Evolutionary conservation across 2,329 filamentous ascomycete genomes (phyloP).

Genomic region (Talaromyces piceae): DNA sequence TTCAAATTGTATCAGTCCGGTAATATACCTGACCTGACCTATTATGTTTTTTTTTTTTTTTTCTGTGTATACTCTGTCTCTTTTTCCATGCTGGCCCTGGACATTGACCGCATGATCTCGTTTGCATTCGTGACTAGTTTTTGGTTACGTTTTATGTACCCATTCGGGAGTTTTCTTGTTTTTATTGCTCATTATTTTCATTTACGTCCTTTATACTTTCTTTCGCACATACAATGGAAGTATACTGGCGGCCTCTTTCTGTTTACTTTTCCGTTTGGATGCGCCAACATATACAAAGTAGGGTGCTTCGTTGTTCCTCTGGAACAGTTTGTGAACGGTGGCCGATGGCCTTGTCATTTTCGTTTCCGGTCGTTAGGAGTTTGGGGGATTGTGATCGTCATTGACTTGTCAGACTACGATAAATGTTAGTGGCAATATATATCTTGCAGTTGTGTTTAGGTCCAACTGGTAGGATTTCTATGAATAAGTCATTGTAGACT

Average conservation of each 20-base stretch:
- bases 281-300: too few relatives aligned
- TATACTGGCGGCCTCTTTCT: background rate
- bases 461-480: too few relatives aligned
- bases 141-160: background rate
- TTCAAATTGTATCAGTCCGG: constrained; percentile 1
- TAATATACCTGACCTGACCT: background rate
- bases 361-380: background rate
- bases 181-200: background rate
- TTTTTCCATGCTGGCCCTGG: background rate
- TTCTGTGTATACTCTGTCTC: background rate
- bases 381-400: too few relatives aligned
- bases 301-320: too few relatives aligned
- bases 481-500: too few relatives aligned
- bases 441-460: too few relatives aligned
- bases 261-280: too few relatives aligned
- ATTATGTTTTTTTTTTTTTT: background rate
- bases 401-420: too few relatives aligned
- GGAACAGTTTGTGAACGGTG: background rate
- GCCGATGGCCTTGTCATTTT: background rate
- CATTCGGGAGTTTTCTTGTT: background rate
- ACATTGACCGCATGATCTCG: background rate
- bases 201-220: background rate
- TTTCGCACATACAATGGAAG: background rate
- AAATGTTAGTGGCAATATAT: too few relatives aligned
- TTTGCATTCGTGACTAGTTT: background rate